A percentile compares a stretch with the other conserved stretches of the same genome.
phyloP scores from a whole-genome alignment of 1,284 basidiomycete species.

The Ustilago shanxiensis region DNA sequence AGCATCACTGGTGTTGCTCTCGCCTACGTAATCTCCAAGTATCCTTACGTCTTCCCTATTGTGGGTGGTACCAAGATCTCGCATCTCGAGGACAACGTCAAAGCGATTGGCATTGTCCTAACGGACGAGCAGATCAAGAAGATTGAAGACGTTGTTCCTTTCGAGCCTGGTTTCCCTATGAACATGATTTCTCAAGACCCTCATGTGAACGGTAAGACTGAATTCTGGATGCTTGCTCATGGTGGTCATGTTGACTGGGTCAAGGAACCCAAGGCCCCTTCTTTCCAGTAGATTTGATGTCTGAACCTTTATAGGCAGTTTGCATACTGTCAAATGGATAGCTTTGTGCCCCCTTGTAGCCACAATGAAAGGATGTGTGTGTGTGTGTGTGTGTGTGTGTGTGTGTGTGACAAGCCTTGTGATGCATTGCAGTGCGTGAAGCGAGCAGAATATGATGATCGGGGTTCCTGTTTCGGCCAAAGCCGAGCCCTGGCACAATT shows the following conservation, averaged over 20 bases:
- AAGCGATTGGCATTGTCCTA: slow-evolving; percentile 49
- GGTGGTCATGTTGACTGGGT: slow-evolving; percentile 53
- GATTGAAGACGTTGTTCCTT: slow-evolving; percentile 47
- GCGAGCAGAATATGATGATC: too few species aligned
- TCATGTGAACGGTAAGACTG: slow-evolving; percentile 35
- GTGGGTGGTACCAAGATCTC: slow-evolving; percentile 53
- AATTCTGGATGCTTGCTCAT: slow-evolving; percentile 26
- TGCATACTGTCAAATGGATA: neutral
- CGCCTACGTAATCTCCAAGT: slow-evolving; percentile 52
- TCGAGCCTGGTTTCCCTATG: slow-evolving; percentile 65
- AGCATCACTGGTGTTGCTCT: slow-evolving; percentile 48
- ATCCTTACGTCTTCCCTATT: slow-evolving; percentile 53
- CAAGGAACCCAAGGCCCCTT: slow-evolving; percentile 44
- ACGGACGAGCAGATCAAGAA: slow-evolving; percentile 56
- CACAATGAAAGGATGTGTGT: too few species aligned
- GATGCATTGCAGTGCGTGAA: slow-evolving; percentile 4
- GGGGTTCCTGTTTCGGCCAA: slow-evolving; percentile 24
- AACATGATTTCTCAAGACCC: slow-evolving; percentile 39
- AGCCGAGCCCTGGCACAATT: slow-evolving; percentile 10
- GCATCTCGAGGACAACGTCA: slow-evolving; percentile 57
- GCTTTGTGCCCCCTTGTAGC: too few species aligned
- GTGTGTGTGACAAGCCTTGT: too few species aligned
- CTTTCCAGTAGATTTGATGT: slow-evolving; percentile 18
- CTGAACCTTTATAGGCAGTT: neutral
- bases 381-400: too few species aligned